phyloP scores from a whole-genome alignment of 192 early-diverging fungal genomes.

The Mortierella antarctica region DNA sequence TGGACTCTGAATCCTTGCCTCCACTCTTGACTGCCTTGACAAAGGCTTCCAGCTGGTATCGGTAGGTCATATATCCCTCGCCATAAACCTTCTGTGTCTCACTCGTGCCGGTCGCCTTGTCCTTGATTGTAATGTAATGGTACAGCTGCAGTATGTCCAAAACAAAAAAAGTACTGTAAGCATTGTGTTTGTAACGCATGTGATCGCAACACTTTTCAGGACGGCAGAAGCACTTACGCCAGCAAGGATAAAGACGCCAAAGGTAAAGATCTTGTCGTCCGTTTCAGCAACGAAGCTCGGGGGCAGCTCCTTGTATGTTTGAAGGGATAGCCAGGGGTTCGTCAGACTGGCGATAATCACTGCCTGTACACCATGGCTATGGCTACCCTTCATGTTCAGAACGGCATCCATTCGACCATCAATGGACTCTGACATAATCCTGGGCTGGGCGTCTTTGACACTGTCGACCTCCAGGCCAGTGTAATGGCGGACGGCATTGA shows the following conservation, averaged over 20 bases:
- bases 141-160: constrained; percentile 12
- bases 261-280: constrained; percentile 49
- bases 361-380: neutral
- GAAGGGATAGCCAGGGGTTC: constrained; percentile 26
- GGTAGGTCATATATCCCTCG: constrained; percentile 32
- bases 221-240: constrained; percentile 6
- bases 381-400: constrained; percentile 14
- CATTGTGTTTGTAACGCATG: neutral
- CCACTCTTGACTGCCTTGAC: constrained; percentile 34
- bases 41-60: constrained; percentile 52
- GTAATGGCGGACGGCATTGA: constrained; percentile 48
- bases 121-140: constrained; percentile 43
- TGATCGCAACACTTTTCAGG: neutral
- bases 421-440: constrained; percentile 20
- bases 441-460: constrained; percentile 22
- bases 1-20: constrained; percentile 4
- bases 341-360: constrained; percentile 20
- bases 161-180: neutral
- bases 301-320: constrained; percentile 15
- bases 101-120: constrained; percentile 45
- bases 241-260: constrained; percentile 26
- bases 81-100: constrained; percentile 42
- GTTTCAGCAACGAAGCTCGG: constrained; percentile 34
- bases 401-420: constrained; percentile 35
- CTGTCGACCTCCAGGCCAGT: constrained; percentile 38